phyloP scores from a whole-genome alignment of 352 stramenopile species.

The Pseudoperonospora humuli region DNA sequence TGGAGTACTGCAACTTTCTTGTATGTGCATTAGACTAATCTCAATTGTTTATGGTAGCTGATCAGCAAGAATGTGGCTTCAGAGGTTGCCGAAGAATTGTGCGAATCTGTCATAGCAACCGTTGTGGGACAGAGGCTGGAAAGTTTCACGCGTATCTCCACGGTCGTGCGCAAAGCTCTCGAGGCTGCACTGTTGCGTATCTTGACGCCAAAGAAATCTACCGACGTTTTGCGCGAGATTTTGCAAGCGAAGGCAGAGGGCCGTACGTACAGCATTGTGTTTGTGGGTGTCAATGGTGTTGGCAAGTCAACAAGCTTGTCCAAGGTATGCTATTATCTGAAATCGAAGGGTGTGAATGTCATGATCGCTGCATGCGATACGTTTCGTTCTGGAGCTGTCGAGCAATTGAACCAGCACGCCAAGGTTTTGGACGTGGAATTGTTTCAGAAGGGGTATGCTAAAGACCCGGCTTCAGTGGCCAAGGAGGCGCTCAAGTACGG shows the following conservation, averaged over 20 bases:
- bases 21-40: background rate
- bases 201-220: conserved; percentile 92
- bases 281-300: conserved; percentile 98
- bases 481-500: conserved; percentile 94
- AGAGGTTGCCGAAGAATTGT: conserved; percentile 93
- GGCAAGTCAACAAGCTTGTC: conserved; percentile 98
- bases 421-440: conserved; percentile 94
- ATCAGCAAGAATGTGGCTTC: conserved; percentile 97
- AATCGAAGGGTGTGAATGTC: conserved; percentile 93
- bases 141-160: conserved; percentile 88
- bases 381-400: conserved; percentile 97
- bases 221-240: conserved; percentile 94
- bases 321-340: conserved; percentile 99
- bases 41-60: conserved; percentile 51
- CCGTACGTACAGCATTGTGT: conserved; percentile 96
- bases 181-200: conserved; percentile 92
- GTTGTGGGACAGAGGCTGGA: conserved; percentile 93
- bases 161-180: conserved; percentile 92
- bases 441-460: conserved; percentile 94
- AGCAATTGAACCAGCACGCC: conserved; percentile 97
- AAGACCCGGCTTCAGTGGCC: conserved; percentile 93
- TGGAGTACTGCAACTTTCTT: background rate
- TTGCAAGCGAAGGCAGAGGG: conserved; percentile 76
- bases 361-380: conserved; percentile 98
- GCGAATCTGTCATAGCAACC: conserved; percentile 89